Percentiles rank a stretch among this genome's conserved stretches.
Conservation (phyloP, 495 filamentous ascomycete genomes). For the Hypoxylon subgilvum region DNA sequence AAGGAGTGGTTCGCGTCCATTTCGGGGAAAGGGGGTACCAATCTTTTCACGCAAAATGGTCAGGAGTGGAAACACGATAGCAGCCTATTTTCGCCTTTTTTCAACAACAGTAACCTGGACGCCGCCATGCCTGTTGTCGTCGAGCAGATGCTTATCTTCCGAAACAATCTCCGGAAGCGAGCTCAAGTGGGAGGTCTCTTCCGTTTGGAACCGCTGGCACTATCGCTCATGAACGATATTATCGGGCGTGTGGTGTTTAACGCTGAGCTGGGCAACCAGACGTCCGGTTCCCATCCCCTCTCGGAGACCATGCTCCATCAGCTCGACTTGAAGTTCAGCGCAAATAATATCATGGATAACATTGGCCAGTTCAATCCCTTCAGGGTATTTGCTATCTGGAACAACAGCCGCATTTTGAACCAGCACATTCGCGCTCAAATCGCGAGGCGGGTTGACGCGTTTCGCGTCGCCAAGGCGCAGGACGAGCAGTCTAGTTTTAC, state of each 20-base stretch:
- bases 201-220: slow-evolving; percentile 69
- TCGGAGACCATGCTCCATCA: slow-evolving; percentile 39
- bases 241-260: slow-evolving; percentile 47
- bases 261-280: slow-evolving; percentile 38
- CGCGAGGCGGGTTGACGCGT: slow-evolving; percentile 18
- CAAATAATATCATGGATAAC: slow-evolving; percentile 35
- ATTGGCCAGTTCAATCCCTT: slow-evolving; percentile 38
- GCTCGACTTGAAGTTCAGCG: slow-evolving; percentile 34
- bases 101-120: slow-evolving; percentile 46
- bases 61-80: slow-evolving; percentile 49
- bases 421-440: slow-evolving; percentile 35
- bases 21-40: slow-evolving; percentile 35
- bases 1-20: slow-evolving; percentile 37
- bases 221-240: slow-evolving; percentile 74
- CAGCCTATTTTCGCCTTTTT: slow-evolving; percentile 49
- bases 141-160: slow-evolving; percentile 45
- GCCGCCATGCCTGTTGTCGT: slow-evolving; percentile 46
- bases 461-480: slow-evolving; percentile 22
- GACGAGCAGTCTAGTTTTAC: slow-evolving; percentile 29
- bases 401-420: slow-evolving; percentile 39
- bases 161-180: slow-evolving; percentile 38
- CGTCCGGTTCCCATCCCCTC: slow-evolving; percentile 35
- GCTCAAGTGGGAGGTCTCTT: slow-evolving; percentile 34
- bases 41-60: slow-evolving; percentile 43
- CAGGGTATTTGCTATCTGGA: slow-evolving; percentile 29